A percentile compares a stretch with the other conserved stretches of the same genome.
phyloP scores from a whole-genome alignment of 1,284 basidiomycete genomes.

The Ceratobasidium papillatum region DNA sequence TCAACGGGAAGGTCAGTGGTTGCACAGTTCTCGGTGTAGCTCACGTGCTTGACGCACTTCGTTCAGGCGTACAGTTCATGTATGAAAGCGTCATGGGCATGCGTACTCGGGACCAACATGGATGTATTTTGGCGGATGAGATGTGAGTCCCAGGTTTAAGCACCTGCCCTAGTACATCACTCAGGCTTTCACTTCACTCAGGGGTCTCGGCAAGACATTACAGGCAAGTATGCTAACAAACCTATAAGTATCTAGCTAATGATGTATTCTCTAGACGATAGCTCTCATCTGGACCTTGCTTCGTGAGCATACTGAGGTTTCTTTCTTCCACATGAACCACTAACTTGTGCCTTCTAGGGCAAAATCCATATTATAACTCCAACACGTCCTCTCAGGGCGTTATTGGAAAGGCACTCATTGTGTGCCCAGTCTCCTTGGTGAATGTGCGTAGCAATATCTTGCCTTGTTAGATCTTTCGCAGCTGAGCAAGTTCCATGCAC shows the following conservation, averaged over 20 bases:
- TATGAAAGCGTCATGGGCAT: slow-evolving; percentile 98
- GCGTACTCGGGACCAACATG: slow-evolving; percentile 81
- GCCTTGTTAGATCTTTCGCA: neutral
- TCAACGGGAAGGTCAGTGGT: slow-evolving; percentile 80
- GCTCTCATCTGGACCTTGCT: slow-evolving; percentile 87
- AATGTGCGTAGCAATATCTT: slow-evolving; percentile 61
- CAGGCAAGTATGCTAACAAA: slow-evolving; percentile 58
- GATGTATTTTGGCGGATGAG: slow-evolving; percentile 97
- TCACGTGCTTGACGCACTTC: neutral
- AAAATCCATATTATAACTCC: slow-evolving; percentile 79
- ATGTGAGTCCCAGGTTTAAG: slow-evolving; percentile 63
- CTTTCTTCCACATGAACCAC: neutral
- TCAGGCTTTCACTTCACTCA: slow-evolving; percentile 52
- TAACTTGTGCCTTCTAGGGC: slow-evolving; percentile 60
- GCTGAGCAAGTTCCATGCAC: neutral
- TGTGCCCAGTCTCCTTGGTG: slow-evolving; percentile 92
- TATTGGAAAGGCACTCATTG: slow-evolving; percentile 85
- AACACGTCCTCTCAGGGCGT: slow-evolving; percentile 47
- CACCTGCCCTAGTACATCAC: neutral
- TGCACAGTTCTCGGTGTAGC: no score
- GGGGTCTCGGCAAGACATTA: slow-evolving; percentile 95
- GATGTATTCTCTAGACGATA: slow-evolving; percentile 69
- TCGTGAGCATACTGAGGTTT: slow-evolving; percentile 60
- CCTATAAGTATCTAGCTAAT: neutral
- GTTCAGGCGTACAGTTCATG: slow-evolving; percentile 81